Evolutionary conservation across 495 filamentous ascomycete genomes (phyloP).

Genomic region (Tuber magnatum): DNA sequence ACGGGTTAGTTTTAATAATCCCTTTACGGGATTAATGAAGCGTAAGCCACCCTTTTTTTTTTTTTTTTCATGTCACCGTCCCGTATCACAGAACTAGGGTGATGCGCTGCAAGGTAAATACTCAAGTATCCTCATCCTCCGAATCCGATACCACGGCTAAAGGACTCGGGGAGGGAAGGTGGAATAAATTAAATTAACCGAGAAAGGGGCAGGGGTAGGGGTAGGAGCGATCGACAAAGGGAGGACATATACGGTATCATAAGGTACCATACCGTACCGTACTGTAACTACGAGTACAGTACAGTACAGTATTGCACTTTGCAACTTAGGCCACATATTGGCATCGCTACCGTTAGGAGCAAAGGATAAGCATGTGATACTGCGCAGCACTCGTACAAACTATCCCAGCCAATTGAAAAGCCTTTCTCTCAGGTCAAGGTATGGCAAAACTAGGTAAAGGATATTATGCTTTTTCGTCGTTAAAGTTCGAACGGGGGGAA

Average conservation of each 20-base stretch:
- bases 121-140: not conserved
- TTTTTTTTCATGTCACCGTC: not conserved
- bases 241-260: not conserved
- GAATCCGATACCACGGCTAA: constrained; percentile 6
- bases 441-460: not conserved
- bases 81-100: not conserved
- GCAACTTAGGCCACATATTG: not conserved
- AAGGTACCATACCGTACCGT: no score
- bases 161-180: not conserved
- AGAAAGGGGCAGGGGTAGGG: not conserved
- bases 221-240: not conserved
- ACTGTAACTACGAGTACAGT: no score
- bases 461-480: not conserved
- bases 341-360: not conserved
- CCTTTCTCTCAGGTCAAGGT: not conserved
- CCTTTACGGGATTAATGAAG: not conserved
- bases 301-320: no score
- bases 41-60: not conserved
- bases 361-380: not conserved
- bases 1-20: not conserved
- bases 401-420: not conserved
- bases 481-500: not conserved
- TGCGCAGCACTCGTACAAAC: not conserved
- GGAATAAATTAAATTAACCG: not conserved
- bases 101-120: constrained; percentile 2